Evolutionary conservation across 768 basidiomycete species (phyloP), one percentile per base, ranked within the genome.

Genomic region (Tricholomella constricta): DNA sequence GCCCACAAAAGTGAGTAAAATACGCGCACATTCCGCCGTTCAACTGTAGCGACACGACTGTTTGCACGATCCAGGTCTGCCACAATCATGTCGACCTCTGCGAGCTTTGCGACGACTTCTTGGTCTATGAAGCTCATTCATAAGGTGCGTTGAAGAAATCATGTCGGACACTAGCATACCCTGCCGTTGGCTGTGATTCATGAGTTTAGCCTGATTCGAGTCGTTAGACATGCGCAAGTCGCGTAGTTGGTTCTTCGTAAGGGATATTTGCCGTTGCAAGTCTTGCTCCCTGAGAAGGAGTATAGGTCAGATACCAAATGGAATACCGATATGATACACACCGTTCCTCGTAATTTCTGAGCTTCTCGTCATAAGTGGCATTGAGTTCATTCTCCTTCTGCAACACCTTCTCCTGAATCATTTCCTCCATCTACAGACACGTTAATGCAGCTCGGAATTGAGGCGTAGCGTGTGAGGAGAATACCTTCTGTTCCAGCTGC

Each of bases 361-460:
- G 78, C 60, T 88, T 88, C 72, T 99, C 97, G 62, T 99, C 97
- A 59, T 97, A 98, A 5, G 91, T 94, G 14, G 96, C 97, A 59
- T 96, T 91, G 17, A 98, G 77, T 72, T 98, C 97, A 51, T 95
- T 96, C 74, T 98, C 93, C 72, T 98, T 98, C 69, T 91, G 89
- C 3, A 77, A 74, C 29, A 98, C 89, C 64, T 88, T 88, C 60
- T 98, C 96, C 55, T 84, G 80, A 51, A 98, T 91, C 74, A 94
- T 76, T 40, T 88, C 87, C 20, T 98, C 95, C 97, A 98, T 98
- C 94, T 96, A 52, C 5, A 36, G 9, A n/a, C 31, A 44, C 15
- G 27, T 58, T 4, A 63, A 29, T 41, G 22, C 23, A 45, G 54
- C 31, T 50, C 34, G 36, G 12, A 41, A 37, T 45, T 5, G 6